phyloP scores from a whole-genome alignment of 768 basidiomycete species.

The Suillus decipiens region DNA sequence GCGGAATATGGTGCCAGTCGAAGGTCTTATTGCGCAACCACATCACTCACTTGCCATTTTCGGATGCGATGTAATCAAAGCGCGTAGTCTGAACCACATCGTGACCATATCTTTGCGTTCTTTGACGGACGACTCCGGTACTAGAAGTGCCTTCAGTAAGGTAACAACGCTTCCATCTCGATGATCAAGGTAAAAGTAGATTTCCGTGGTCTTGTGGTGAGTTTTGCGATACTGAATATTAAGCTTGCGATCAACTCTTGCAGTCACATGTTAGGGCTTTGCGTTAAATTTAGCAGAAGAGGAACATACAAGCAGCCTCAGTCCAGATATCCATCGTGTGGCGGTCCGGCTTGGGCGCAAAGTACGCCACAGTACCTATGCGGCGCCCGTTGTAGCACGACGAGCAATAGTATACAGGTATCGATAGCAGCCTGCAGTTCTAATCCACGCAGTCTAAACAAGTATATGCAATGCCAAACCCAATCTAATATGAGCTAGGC shows the following conservation, averaged over 20 bases:
- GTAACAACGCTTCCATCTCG: neutral
- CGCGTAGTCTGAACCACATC: neutral
- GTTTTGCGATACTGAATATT: neutral
- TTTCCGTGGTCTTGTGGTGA: neutral
- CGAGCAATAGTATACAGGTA: slow-evolving; percentile 3
- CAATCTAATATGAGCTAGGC: slow-evolving; percentile 40
- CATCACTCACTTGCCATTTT: slow-evolving; percentile 16
- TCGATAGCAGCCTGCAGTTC: neutral
- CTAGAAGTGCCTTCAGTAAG: neutral
- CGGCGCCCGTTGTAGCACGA: neutral
- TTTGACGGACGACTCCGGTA: neutral
- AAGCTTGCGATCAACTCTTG: neutral
- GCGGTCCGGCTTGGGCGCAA: neutral
- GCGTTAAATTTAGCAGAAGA: neutral
- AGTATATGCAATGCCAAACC: neutral
- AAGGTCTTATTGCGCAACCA: slow-evolving; percentile 23
- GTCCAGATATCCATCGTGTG: neutral
- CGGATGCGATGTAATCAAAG: neutral
- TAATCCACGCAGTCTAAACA: slow-evolving; percentile 6
- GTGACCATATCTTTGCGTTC: neutral
- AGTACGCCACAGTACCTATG: neutral
- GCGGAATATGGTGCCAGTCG: slow-evolving; percentile 14
- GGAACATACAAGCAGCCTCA: neutral
- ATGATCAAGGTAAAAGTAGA: neutral
- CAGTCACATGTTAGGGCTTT: neutral